Base-by-base conservation (phyloP, 2,329 filamentous ascomycete species). In the Fusarium equiseti region DNA sequence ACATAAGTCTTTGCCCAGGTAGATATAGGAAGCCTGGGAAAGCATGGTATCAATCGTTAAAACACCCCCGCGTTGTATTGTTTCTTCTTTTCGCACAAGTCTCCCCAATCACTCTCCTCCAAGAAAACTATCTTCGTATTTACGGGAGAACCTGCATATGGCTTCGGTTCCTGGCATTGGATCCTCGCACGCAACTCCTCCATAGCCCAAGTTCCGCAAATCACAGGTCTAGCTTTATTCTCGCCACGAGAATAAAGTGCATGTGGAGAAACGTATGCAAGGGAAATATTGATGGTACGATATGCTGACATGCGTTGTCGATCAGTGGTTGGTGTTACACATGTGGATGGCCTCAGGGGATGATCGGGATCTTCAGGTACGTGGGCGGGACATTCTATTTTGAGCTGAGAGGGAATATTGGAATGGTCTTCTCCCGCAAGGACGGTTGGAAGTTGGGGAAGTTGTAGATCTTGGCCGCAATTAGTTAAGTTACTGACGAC, bases 161-260 rank as follows among this genome's bases (percentile, higher is more conserved):
- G 56, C 56, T 26, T 26, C 53, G 56, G 70, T 53, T 49, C 70
- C 70, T 72, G 66, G 44, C 66, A 57, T 59, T 18, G 31, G 51
- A 40, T 40, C 20, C 8, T 58, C 42, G 13, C 24, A 35, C 15
- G 20, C 6, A 3, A 50, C 58, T 38, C 5, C 0, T n/a, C 10
- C 18, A n/a, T 5, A 27, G 12, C 31, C 12, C 27, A 13, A 8
- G 13, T 5, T 8, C 18, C 27, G 1, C 55, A 44, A 71, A 56
- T 32, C 32, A 56, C 31, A 15, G 20, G 12, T 6, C 9, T 6
- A 35, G 8, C 8, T 48, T 35, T 52, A 26, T 63, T 49, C 56
- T 49, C 16, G 35, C 48, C 7, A 55, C 50, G 64, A 64, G 20
- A 59, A 64, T 9, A 27, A 45, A 32, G 43, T 44, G 43, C 22